Base-by-base conservation (phyloP, 192 early-diverging fungal species). In the Mortierella hygrophila region DNA sequence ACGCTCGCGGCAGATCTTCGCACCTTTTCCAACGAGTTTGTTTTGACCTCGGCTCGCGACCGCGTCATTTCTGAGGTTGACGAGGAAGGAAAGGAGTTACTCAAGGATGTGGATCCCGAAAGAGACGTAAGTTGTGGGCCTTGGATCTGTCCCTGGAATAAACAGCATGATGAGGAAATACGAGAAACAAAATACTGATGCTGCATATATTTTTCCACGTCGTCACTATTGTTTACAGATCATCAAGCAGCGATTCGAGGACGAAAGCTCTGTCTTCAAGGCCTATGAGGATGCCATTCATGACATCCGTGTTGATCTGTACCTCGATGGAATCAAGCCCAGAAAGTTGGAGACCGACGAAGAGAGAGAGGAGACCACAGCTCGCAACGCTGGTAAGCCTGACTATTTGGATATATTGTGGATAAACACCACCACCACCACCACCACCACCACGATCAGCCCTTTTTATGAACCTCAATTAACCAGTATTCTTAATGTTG, bases 1-100 rank as follows among this genome's bases (percentile, higher is more conserved):
- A 77, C 79, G 38, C 83, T 90, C 44, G 83, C 83, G 20, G 71
- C 72, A 71, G 89, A 90, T 82, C 79, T 90, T 52, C 82, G 82
- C n/a, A 82, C 76, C 74, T 90, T 75, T 52, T 90, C 86, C 11
- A 90, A 82, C 70, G 89, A 90, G 35, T 83, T 86, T 81, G 83
- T 90, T 11, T 35, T 90, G 46, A 78, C 76, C 49, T 83, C 89
- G 55, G 86, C 89, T 35, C 87, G 89, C 44, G 87, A 90, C 52
- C 73, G 83, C 46, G 87, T 90, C 32, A 65, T 88, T 70, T 71
- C 44, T 21, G 86, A 90, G 75, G 83, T 90, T 29, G 89, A 90
- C 52, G 89, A 90, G 26, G 68, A 85, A 80, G 89, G 87, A n/a
- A 90, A 86, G 72, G 87, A 90, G 72, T 37, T 80, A 0, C 79